phyloP scores from a whole-genome alignment of 129 eudicot genomes.

The Arctium lappa region DNA sequence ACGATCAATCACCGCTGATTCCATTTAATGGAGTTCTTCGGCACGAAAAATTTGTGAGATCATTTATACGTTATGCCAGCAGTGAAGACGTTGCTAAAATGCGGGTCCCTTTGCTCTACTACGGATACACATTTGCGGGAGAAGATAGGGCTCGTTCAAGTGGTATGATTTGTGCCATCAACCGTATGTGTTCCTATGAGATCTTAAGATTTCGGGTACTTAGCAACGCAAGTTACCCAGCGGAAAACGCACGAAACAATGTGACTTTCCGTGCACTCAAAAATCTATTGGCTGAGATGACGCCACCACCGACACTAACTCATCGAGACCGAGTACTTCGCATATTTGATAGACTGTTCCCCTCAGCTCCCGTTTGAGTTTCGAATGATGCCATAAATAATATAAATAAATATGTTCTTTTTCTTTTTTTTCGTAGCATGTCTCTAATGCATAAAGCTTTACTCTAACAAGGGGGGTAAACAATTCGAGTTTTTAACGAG shows the following conservation, averaged over 20 bases:
- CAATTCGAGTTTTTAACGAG: too few relatives aligned
- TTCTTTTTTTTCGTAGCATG: background rate
- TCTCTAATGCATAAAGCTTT: background rate
- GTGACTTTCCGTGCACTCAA: background rate
- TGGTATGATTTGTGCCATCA: background rate
- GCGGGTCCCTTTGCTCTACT: background rate
- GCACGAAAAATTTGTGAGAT: conserved; percentile 5
- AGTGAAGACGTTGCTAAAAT: background rate
- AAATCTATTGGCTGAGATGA: background rate
- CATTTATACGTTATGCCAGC: conserved; percentile 10
- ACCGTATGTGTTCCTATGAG: background rate
- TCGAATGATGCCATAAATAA: background rate
- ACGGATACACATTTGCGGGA: background rate
- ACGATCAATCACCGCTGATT: background rate
- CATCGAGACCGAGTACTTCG: background rate
- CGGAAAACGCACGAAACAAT: background rate
- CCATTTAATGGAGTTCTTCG: background rate
- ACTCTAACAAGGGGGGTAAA: too few relatives aligned
- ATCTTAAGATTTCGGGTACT: background rate
- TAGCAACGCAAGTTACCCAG: background rate
- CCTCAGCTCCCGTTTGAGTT: background rate
- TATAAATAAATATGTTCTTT: background rate
- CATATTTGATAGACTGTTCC: background rate
- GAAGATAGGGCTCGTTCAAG: background rate
- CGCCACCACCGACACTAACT: background rate